These are phyloP conservation scores for Xylaria sp. DNA, from an alignment of 2,329 filamentous ascomycete genomes.

Conservation along the genomic window DNA sequence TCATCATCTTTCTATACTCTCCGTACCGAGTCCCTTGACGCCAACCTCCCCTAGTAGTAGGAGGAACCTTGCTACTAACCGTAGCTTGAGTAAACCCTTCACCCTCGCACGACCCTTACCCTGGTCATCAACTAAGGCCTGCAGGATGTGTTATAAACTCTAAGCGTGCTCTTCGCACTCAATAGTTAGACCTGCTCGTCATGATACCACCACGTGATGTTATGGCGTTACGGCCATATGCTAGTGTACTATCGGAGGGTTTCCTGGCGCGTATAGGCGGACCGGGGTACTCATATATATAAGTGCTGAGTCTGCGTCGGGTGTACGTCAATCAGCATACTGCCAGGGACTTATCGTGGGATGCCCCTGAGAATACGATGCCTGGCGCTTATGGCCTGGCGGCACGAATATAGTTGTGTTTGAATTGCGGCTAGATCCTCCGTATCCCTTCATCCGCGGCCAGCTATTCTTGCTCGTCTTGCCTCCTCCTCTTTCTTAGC, in stretches of 20 bases:
- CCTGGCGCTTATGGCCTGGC: background rate
- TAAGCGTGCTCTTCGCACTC: background rate
- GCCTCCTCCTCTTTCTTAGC: slow-evolving; percentile 70
- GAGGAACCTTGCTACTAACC: background rate
- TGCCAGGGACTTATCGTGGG: background rate
- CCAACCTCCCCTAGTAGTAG: background rate
- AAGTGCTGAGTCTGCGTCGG: background rate
- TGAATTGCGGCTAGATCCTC: background rate
- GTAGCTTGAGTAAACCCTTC: background rate
- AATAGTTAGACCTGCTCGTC: background rate
- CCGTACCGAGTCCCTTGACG: background rate
- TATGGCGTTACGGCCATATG: background rate
- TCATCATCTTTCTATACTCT: background rate
- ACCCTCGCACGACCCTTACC: background rate
- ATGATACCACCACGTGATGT: background rate
- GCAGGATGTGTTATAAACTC: background rate
- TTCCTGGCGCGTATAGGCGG: background rate
- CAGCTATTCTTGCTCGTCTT: slow-evolving; percentile 62
- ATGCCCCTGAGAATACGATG: background rate
- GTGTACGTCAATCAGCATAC: background rate
- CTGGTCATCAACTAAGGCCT: background rate
- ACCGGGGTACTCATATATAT: background rate
- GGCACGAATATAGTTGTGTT: background rate
- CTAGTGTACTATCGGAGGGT: background rate
- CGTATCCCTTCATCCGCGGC: slow-evolving; percentile 44